phyloP scores from a whole-genome alignment of 306 rosid genomes.

The Fragaria nilgerrensis region DNA sequence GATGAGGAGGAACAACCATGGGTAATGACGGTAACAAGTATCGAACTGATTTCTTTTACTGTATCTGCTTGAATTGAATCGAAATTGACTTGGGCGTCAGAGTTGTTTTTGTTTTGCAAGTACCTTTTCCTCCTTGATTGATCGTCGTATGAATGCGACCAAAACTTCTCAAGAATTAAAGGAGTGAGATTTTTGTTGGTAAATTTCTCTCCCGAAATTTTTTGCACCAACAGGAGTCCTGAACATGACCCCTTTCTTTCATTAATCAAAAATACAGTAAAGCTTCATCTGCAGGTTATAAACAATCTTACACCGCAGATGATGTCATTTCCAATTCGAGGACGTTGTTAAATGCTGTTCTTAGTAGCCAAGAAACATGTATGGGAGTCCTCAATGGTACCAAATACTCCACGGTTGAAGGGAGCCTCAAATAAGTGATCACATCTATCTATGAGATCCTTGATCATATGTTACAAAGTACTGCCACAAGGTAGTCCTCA shows the following conservation, averaged over 20 bases:
- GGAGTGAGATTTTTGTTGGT: too few species aligned
- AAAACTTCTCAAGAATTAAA: too few species aligned
- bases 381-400: background rate
- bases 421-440: conserved; percentile 6
- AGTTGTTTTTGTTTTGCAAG: too few species aligned
- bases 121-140: too few species aligned
- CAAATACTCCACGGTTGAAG: background rate
- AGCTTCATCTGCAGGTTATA: background rate
- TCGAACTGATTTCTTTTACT: too few species aligned
- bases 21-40: too few species aligned
- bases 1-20: too few species aligned
- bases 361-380: conserved; percentile 9
- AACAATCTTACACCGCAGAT: background rate
- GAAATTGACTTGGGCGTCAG: too few species aligned
- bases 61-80: too few species aligned
- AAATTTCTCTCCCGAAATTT: too few species aligned
- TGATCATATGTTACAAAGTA: background rate
- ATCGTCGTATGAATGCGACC: too few species aligned
- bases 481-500: background rate
- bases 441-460: background rate
- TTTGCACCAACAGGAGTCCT: background rate
- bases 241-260: background rate
- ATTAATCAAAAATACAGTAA: background rate
- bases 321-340: background rate
- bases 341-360: background rate